Percentiles rank a stretch among this genome's conserved stretches.
Evolutionary conservation across 352 stramenopile genomes (phyloP).

Genomic region (Pythium grandisporangium): DNA sequence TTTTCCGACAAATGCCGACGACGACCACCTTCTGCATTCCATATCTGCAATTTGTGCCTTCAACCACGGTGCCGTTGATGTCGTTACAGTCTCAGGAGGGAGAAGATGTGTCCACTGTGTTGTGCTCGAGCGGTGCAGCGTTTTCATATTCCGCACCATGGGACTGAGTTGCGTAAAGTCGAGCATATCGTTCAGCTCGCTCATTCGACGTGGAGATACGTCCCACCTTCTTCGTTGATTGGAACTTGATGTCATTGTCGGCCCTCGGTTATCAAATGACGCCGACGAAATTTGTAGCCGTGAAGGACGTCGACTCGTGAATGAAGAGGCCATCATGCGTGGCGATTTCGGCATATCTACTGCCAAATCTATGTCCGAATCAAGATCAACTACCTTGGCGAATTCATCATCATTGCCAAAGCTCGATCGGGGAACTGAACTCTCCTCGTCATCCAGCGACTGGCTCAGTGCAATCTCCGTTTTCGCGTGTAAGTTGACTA

Average conservation of each 20-base stretch:
- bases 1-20: conserved; percentile 80
- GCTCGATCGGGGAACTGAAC: no score
- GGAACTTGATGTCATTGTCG: no score
- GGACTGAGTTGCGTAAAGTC: conserved; percentile 8
- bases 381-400: conserved; percentile 1
- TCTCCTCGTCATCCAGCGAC: no score
- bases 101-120: conserved; percentile 30
- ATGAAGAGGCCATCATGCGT: conserved; percentile 13
- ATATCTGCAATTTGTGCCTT: conserved; percentile 81
- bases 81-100: conserved; percentile 22
- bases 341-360: conserved; percentile 11
- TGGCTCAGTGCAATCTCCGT: conserved; percentile 17
- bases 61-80: conserved; percentile 47
- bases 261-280: background rate
- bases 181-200: conserved; percentile 28
- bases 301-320: conserved; percentile 1
- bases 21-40: conserved; percentile 77
- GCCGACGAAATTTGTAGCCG: conserved; percentile 4
- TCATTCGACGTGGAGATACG: conserved; percentile 48
- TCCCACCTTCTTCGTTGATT: no score
- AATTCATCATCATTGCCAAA: no score
- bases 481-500: conserved; percentile 68
- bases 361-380: conserved; percentile 2
- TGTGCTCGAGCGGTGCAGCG: conserved; percentile 30
- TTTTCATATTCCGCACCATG: conserved; percentile 13